Evolutionary conservation across 768 basidiomycete genomes (phyloP).

Genomic region (Podaxis rugospora): DNA sequence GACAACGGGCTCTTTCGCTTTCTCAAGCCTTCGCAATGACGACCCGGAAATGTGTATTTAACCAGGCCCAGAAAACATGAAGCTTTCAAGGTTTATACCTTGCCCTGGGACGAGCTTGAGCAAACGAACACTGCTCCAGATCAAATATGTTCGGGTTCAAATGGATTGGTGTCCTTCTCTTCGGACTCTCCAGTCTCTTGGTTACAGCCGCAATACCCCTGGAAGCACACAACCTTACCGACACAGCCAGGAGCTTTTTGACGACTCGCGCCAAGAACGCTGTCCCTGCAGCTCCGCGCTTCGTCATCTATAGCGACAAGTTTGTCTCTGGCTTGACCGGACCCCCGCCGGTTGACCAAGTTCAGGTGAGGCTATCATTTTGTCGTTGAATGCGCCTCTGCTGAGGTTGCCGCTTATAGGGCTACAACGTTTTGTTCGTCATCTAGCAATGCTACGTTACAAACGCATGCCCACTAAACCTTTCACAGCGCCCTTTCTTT

Average conservation of each 20-base stretch:
- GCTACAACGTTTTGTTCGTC: conserved; percentile 56
- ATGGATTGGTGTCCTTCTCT: conserved; percentile 1
- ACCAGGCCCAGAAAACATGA: background rate
- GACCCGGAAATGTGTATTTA: background rate
- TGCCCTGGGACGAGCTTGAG: background rate
- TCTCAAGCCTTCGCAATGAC: background rate
- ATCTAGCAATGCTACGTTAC: background rate
- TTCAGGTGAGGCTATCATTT: background rate
- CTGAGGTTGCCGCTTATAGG: conserved; percentile 25
- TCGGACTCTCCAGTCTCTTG: conserved; percentile 1
- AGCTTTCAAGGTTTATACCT: background rate
- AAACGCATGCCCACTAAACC: background rate
- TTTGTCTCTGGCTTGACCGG: conserved; percentile 10
- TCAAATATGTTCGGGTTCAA: conserved; percentile 6
- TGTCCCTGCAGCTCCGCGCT: conserved; percentile 30
- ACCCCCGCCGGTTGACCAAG: conserved; percentile 1
- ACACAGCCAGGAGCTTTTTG: conserved; percentile 12
- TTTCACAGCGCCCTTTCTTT: conserved; percentile 41
- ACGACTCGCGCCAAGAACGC: conserved; percentile 11
- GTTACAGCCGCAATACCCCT: conserved; percentile 3
- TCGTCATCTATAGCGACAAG: conserved; percentile 21
- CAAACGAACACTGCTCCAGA: background rate
- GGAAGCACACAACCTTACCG: conserved; percentile 7
- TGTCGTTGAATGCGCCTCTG: background rate
- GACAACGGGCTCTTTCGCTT: background rate